These are phyloP conservation scores for Poronia punctata DNA, from an alignment of 495 filamentous ascomycete genomes.

Conservation along the genomic window DNA sequence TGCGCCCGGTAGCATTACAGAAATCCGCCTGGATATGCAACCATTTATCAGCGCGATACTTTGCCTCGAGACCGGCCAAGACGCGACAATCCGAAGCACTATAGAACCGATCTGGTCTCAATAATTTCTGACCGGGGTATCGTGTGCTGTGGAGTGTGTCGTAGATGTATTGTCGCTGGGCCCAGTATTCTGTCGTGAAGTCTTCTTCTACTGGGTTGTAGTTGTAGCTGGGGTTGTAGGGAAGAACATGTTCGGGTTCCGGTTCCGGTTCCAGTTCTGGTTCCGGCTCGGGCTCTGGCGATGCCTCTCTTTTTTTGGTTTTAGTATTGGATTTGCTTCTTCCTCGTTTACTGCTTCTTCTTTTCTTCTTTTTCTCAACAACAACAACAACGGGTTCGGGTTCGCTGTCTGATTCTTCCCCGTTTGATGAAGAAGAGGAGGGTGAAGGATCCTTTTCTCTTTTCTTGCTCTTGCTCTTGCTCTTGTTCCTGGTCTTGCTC, in stretches of 20 bases:
- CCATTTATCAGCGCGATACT: conserved; percentile 22
- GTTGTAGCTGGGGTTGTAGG: too few species aligned
- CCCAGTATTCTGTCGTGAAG: neutral
- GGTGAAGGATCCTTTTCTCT: neutral
- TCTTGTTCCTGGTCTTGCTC: neutral
- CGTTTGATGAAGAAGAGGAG: neutral
- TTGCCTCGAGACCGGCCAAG: conserved; percentile 22
- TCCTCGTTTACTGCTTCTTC: too few species aligned
- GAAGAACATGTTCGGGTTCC: too few species aligned
- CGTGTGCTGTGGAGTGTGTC: neutral
- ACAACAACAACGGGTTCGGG: too few species aligned
- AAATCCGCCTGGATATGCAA: conserved; percentile 27
- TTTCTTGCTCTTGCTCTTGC: conserved; percentile 1
- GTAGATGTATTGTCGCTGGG: conserved; percentile 4
- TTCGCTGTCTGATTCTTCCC: neutral
- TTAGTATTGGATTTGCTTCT: too few species aligned
- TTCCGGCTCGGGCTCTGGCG: too few species aligned
- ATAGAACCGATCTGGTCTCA: conserved; percentile 20
- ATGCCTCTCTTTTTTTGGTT: too few species aligned
- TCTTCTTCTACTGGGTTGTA: too few species aligned
- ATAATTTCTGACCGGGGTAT: conserved; percentile 5
- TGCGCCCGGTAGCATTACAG: conserved; percentile 29
- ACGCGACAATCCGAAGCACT: conserved; percentile 22
- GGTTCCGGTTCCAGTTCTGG: too few species aligned
- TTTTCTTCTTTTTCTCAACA: too few species aligned